Evolutionary conservation across 1,284 basidiomycete genomes (phyloP).

Genomic region (Neonothopanus nambi): DNA sequence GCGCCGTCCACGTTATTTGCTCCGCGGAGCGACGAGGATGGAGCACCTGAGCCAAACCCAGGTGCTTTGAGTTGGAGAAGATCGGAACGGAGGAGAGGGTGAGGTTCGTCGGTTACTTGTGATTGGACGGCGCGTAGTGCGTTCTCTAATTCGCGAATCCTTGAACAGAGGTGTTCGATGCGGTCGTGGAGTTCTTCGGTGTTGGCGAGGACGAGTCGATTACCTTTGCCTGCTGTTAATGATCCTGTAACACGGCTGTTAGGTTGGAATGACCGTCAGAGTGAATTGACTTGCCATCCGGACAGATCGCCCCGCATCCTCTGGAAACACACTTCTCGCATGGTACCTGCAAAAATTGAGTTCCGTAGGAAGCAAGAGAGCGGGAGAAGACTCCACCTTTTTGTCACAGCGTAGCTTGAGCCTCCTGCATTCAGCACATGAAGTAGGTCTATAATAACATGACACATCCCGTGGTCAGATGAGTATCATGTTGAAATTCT

Average conservation of each 20-base stretch:
- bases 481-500: neutral
- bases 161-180: slow-evolving; percentile 52
- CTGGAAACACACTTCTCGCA: slow-evolving; percentile 71
- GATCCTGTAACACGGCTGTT: slow-evolving; percentile 43
- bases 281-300: slow-evolving; percentile 48
- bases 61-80: slow-evolving; percentile 22
- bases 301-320: slow-evolving; percentile 70
- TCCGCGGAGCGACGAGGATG: neutral
- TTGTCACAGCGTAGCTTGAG: slow-evolving; percentile 74
- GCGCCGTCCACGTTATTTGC: neutral
- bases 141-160: slow-evolving; percentile 60
- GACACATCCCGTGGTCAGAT: neutral
- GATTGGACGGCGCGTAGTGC: slow-evolving; percentile 51
- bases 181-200: slow-evolving; percentile 67
- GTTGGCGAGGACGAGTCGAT: slow-evolving; percentile 62
- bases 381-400: slow-evolving; percentile 41
- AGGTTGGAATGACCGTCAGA: slow-evolving; percentile 12
- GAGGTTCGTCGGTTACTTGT: slow-evolving; percentile 44
- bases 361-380: slow-evolving; percentile 5
- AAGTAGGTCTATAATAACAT: slow-evolving; percentile 44
- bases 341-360: slow-evolving; percentile 47
- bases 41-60: neutral
- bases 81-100: slow-evolving; percentile 41
- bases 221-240: slow-evolving; percentile 57
- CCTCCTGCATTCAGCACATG: slow-evolving; percentile 73